Base-by-base conservation (phyloP, 176 grass and related monocot genomes). In the Lolium multiflorum region DNA sequence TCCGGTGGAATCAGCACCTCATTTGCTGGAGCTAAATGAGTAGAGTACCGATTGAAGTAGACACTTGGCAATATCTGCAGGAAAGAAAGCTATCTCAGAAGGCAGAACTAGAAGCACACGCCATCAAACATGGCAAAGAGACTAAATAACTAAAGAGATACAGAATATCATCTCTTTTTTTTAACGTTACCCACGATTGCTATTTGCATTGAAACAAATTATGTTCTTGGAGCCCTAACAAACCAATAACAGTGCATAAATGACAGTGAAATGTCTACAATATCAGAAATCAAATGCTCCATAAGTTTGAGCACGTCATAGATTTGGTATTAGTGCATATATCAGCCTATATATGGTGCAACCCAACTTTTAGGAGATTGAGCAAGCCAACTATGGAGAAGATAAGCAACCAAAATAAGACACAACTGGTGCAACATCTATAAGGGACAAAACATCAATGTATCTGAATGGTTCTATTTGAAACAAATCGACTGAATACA, bases 1-100 rank as follows among this genome's bases (percentile, higher is more conserved):
- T 94, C 92, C 4, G 83, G 86, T 48, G 92, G 92, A 86, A 94
- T 91, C 22, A 84, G 10, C 41, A 69, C 88, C 68, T 80, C 88
- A 88, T 59, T 88, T 79, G 76, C 83, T 72, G 84, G 89, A 81
- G 79, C 77, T 60, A 91, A 49, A 68, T 91, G 74, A 55, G 92
- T 94, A 62, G 83, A 88, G 72, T 89, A 91, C 67, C 83, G 3
- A 61, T 77, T 71, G 25, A 20, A 81, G 50, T 31, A 28, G 11
- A 79, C 21, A 77, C 57, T 81, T 43, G 83, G 86, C 21, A 83
- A 44, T 65, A 84, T 83, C 92, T 94, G 89, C 79, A 81, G 58
- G 80, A 76, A 14, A 76, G n/a, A 87, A 56, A 87, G 16, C 22
- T 41, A 78, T 64, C 74, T 84, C 17, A 79, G 15, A 6, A 54